Evolutionary conservation across 345 rosid species (phyloP), one percentile per base, ranked within the genome.

Genomic region (Hibiscus tridactylites): DNA sequence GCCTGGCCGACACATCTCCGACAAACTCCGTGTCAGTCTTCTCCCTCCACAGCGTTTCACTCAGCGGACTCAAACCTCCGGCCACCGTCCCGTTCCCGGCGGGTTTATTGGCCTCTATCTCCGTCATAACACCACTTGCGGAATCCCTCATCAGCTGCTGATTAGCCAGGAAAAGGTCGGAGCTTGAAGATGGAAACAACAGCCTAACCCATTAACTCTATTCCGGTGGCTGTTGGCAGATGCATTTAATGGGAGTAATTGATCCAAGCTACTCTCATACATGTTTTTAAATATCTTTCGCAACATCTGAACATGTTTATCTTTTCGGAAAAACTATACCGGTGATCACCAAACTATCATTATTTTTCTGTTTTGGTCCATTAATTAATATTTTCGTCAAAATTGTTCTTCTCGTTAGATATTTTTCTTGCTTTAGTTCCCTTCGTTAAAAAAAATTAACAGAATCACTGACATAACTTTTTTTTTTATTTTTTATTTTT

Each of bases 1-100:
- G 87, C 78, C 94, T 79, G 2, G 98, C 98, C 4, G 96, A 89
- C 11, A 88, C 97, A 59, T 93, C 97, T 46, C 96, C 97, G 0
- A 86, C 81, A 19, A 83, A 64, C 73, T 92, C 91, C 10, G 85
- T 77, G 21, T 83, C 80, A 2, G 83, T 52, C 72, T 78, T 84
- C 68, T 87, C 97, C 73, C 86, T 85, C 97, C 98, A 93, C 29
- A 89, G 70, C 1, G 92, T 76, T 81, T 82, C 90, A 74, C 98
- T 91, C 10, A 93, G 80, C 49, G 98, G 97, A 74, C 98, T 93
- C 78, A 92, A 68, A 1, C 90, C 96, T 0, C 56, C 85, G 12
- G 79, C 83, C 6, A 75, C 85, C 68, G 79, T 78, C 31, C 88
- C 88, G 44, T 64, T 67, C 44, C 72, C 86, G 33, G 77, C 46